Base-by-base conservation (phyloP, 2,329 filamentous ascomycete species). In the Annulohypoxylon truncatum region DNA sequence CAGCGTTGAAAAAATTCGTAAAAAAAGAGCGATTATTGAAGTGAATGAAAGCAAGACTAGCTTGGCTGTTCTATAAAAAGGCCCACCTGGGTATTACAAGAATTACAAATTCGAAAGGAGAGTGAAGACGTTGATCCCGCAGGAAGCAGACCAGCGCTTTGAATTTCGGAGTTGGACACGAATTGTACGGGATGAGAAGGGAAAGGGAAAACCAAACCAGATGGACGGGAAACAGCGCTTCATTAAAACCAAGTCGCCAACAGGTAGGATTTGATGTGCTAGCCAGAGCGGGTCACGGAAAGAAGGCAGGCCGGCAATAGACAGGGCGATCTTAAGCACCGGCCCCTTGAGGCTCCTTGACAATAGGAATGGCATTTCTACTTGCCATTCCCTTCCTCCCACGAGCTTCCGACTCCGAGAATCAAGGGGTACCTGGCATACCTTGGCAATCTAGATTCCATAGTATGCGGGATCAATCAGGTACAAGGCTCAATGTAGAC, bases 101-200 rank as follows among this genome's bases (percentile, higher is more conserved):
- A 75, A 74, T 70, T 77, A 75, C 65, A 73, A 70, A 58, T 42
- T 68, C 62, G 68, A 73, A 76, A 77, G 69, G 73, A 78, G 69
- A 76, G 75, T 78, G 72, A 66, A 73, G 74, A 71, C 74, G 74
- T 76, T 75, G 76, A 78, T 79, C 76, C 76, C 73, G 60, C 53
- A 71, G 71, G 77, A 83, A 84, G 82, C 82, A 83, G 81, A 83
- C 82, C 82, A 82, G 82, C 79, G 82, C 82, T 84, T 83, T 78
- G 35, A 75, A 72, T 68, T 75, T 72, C 69, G 68, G 66, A 73
- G 71, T 73, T 73, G 68, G 68, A 75, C 69, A 73, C 67, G 71
- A 76, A 75, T 64, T 68, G 67, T 64, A 75, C 74, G 68, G 73
- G 78, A 77, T 75, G 73, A 72, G 74, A 73, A 71, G 72, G 69